phyloP scores from a whole-genome alignment of 768 basidiomycete genomes.

The Suillus plorans region DNA sequence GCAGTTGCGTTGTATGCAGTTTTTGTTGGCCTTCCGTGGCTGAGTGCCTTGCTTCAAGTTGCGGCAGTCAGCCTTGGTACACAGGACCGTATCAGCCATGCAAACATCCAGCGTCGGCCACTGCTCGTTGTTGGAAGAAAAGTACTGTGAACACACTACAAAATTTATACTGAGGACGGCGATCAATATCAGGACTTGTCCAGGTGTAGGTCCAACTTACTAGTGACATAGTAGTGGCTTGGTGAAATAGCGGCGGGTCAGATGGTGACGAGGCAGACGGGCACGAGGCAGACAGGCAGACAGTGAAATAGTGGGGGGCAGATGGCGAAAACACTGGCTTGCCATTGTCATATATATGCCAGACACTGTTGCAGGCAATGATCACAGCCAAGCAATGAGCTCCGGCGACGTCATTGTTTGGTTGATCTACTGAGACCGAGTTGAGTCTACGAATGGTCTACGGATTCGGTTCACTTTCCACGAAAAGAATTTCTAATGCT shows the following conservation, averaged over 20 bases:
- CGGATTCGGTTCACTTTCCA: background rate
- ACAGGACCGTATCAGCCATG: background rate
- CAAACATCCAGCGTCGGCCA: no score
- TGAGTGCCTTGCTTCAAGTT: background rate
- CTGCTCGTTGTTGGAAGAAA: no score
- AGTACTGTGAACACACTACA: background rate
- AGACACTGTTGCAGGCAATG: background rate
- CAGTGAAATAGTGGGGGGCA: background rate
- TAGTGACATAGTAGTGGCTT: no score
- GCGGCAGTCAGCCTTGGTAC: background rate
- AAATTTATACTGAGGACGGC: background rate
- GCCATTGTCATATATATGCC: background rate
- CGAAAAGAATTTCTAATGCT: background rate
- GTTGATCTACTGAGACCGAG: background rate
- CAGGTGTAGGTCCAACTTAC: background rate
- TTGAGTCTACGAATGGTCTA: background rate
- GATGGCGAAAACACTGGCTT: background rate
- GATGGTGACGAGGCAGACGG: no score
- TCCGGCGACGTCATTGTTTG: background rate
- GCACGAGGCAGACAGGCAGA: no score
- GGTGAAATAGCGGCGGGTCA: background rate
- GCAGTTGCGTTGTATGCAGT: background rate
- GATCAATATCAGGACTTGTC: conserved; percentile 1
- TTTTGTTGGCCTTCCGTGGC: background rate
- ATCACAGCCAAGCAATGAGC: background rate